phyloP scores from a whole-genome alignment of 257 asterid species.

The Prunella vulgaris region DNA sequence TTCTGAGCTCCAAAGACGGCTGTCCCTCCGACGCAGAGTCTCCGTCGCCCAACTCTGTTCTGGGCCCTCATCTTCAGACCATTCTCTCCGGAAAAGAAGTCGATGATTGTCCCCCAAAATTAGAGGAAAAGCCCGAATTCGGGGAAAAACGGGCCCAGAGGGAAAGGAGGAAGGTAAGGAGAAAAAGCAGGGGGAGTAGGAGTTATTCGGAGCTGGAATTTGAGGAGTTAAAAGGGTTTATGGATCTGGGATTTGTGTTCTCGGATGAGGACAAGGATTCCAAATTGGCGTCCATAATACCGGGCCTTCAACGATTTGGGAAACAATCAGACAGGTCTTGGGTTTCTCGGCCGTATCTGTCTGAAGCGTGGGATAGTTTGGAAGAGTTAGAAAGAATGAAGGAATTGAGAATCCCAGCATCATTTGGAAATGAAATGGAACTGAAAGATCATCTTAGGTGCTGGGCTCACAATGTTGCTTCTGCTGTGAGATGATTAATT shows the following conservation, averaged over 20 bases:
- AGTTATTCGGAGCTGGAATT: conserved; percentile 68
- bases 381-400: conserved; percentile 14
- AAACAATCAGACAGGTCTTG: not conserved
- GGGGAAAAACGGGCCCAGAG: not conserved
- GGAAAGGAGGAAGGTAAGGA: conserved; percentile 2
- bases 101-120: not conserved
- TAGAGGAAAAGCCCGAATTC: not conserved
- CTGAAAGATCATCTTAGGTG: conserved; percentile 55
- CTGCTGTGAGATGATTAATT: conserved; percentile 37
- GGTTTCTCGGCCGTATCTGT: conserved; percentile 33
- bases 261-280: conserved; percentile 53
- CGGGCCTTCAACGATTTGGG: conserved; percentile 56
- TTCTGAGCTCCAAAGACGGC: conserved; percentile 29
- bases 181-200: conserved; percentile 21
- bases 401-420: conserved; percentile 45
- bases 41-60: conserved; percentile 54
- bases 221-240: conserved; percentile 73
- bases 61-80: conserved; percentile 51
- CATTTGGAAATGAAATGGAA: conserved; percentile 47
- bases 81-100: conserved; percentile 56
- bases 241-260: conserved; percentile 81
- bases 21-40: not conserved
- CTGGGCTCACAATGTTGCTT: conserved; percentile 84
- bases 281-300: conserved; percentile 45
- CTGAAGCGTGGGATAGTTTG: conserved; percentile 33